Conservation (phyloP, 352 stramenopile genomes). For the Elongisporangium prolatum region DNA sequence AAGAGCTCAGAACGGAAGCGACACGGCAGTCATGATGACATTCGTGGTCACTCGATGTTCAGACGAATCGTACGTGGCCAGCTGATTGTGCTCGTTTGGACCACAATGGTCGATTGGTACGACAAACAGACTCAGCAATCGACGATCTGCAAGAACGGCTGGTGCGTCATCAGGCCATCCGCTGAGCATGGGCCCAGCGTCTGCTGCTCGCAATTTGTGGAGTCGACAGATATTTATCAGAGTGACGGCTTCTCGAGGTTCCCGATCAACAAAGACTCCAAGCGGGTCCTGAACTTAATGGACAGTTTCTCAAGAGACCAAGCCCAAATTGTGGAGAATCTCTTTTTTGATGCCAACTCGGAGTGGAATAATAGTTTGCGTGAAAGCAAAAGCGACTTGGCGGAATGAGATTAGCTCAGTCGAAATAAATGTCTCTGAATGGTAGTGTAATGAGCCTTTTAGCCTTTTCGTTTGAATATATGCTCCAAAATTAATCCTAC, state of each 20-base stretch:
- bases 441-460: too few relatives aligned
- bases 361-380: not conserved
- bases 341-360: not conserved
- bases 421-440: too few relatives aligned
- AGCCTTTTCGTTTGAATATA: too few relatives aligned
- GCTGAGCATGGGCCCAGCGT: not conserved
- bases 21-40: not conserved
- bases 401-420: too few relatives aligned
- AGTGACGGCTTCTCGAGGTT: not conserved
- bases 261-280: not conserved
- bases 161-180: not conserved
- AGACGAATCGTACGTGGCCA: not conserved
- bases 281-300: not conserved
- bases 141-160: not conserved
- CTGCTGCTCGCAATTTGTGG: not conserved
- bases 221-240: not conserved
- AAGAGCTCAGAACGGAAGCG: not conserved
- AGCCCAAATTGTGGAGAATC: not conserved
- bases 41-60: not conserved
- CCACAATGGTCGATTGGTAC: not conserved
- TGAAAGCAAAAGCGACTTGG: too few relatives aligned
- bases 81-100: not conserved
- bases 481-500: too few relatives aligned
- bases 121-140: not conserved
- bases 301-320: not conserved